Base-by-base conservation (phyloP, 257 asterid genomes). In the Mentha longifolia region DNA sequence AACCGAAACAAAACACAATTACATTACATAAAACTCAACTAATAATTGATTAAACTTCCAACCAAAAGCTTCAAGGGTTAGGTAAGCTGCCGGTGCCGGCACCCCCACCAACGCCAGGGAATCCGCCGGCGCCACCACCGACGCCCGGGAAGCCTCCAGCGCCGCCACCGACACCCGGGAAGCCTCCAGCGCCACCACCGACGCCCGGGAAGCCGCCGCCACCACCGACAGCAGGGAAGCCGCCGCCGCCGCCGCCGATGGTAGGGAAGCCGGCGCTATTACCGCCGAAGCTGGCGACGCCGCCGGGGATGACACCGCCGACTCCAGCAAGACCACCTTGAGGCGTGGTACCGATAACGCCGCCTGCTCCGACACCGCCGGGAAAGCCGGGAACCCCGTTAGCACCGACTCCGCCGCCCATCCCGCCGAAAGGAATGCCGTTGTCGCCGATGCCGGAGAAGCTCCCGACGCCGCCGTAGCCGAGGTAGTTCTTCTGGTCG, bases 361-460 rank as follows among this genome's bases (percentile, higher is more conserved):
- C 89, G 0, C 90, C 90, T 4, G 69, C 49, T 16, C 87, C 90
- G 12, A 76, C 3, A 9, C 45, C 41, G 1, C 84, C 89, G 7
- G 60, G 60, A 0, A 12, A 0, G 64, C 70, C 70, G 9, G 56
- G 64, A 6, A 45, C 2, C 2, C 78, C 86, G 15, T 73, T 83
- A 0, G 76, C 5, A 0, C 86, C 86, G 0, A 61, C 45, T 1
- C 88, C 90, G 10, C 77, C 90, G 9, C 76, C 81, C 3, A 82
- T 57, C 2, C 90, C 88, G 9, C 85, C 90, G 20, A 68, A 78
- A 0, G 90, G 90, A 0, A 85, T 71, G 13, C 88, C 90, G 28
- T 54, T 72, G 75, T 45, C 30, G 7, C 87, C 89, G 67, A 85
- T 25, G 55, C 87, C 87, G 49, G 55, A 22, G 75, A 60, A 80